Percentiles rank a stretch among this genome's conserved stretches.
Conservation (phyloP, 495 filamentous ascomycete species). For the Polyplosphaeria fusca region DNA sequence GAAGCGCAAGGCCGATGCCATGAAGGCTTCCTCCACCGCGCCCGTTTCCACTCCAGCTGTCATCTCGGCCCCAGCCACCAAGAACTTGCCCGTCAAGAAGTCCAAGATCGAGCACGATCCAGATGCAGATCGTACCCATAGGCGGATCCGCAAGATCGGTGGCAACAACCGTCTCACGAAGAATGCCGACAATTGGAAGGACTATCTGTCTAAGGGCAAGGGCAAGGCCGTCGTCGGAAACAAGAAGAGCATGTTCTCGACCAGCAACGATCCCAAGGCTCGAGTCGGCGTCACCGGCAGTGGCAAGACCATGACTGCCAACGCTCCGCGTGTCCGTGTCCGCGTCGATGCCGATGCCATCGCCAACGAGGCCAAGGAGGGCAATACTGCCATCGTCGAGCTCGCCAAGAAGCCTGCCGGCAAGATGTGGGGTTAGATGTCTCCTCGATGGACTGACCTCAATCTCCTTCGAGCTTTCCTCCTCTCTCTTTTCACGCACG, state of each 20-base stretch:
- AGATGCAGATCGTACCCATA: no score
- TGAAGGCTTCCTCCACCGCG: not conserved
- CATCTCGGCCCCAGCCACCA: conserved; percentile 7
- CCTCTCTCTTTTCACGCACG: no score
- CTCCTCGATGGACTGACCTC: no score
- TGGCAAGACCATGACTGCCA: conserved; percentile 90
- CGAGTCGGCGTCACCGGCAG: conserved; percentile 89
- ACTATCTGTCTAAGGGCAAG: conserved; percentile 79
- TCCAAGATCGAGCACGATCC: not conserved
- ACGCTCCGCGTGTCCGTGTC: conserved; percentile 75
- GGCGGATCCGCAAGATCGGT: conserved; percentile 91
- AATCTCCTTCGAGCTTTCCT: no score
- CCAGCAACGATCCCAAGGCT: conserved; percentile 53
- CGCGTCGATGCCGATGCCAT: no score
- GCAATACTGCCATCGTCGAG: no score
- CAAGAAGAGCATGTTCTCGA: conserved; percentile 98
- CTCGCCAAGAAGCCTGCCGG: no score
- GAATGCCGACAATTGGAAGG: conserved; percentile 91
- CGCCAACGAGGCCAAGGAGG: no score
- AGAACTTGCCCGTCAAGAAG: not conserved
- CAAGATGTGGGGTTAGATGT: no score
- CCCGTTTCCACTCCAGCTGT: conserved; percentile 1
- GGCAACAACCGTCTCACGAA: conserved; percentile 81
- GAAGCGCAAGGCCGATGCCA: conserved; percentile 14
- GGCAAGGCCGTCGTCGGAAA: conserved; percentile 60